Evolutionary conservation across 257 asterid genomes (phyloP), one percentile per base, ranked within the genome.

Genomic region (Rhazya stricta): DNA sequence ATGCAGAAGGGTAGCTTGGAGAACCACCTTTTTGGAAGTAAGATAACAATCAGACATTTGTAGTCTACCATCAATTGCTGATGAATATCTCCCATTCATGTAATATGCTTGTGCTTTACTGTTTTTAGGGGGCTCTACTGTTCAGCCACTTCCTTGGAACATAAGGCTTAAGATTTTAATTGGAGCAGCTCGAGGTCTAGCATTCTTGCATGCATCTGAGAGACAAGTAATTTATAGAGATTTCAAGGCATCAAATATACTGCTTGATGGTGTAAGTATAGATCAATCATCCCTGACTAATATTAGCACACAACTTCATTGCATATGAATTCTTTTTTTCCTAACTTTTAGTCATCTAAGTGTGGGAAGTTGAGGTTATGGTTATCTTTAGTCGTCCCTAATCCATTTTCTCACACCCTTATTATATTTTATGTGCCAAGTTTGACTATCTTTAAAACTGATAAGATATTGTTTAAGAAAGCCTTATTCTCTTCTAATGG

Each of bases 1-100:
- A 89, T 93, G 96, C 91, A 86, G n/a, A 93, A 93, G 76, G 98
- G 98, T 66, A 93, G 97, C 97, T 81, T 93, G 73, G 98, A 93
- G 90, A 91, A 93, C 83, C 98, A 93, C 81, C 95, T 93, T 1
- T 93, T 93, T 74, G 96, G 97, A 82, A 93, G 98, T 93, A 84
- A 85, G 96, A 34, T 41, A 32, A 23, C 23, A 5, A 46, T 76
- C 62, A 23, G 36, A 34, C 56, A 27, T 43, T 41, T 46, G 32
- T 46, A 29, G 30, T 62, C 45, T 67, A 39, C 43, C 65, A 43
- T 78, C 37, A 50, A 45, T 39, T 58, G 67, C 53, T 45, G 16
- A 23, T 67, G 48, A 18, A 29, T 27, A 19, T 34, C 9, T 46
- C 39, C 57, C 43, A 16, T 43, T 65, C 43, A 27, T 56, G 15